Evolutionary conservation across 129 eudicot genomes (phyloP).

Genomic region (Centella asiatica): DNA sequence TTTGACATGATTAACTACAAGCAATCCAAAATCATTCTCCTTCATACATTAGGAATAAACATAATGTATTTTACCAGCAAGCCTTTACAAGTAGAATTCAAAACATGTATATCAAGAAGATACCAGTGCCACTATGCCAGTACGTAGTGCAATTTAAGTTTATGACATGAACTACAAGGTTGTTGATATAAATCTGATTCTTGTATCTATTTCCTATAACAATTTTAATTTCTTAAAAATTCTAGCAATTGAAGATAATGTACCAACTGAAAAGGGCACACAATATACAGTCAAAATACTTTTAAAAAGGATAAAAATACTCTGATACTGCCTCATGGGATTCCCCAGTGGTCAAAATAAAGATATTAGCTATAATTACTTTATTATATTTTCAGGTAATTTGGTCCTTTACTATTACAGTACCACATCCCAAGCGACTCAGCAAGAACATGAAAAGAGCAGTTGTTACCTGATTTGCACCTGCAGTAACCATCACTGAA

Average conservation of each 20-base stretch:
- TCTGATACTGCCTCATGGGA: too few relatives aligned
- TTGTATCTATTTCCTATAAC: neutral
- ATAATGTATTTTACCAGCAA: neutral
- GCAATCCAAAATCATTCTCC: neutral
- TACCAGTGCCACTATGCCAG: neutral
- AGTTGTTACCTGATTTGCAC: conserved; percentile 90
- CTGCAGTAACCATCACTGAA: conserved; percentile 97
- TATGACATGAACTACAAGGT: neutral
- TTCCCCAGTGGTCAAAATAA: too few relatives aligned
- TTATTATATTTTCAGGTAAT: neutral
- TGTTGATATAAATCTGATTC: neutral
- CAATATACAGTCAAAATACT: neutral
- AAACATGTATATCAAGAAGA: neutral
- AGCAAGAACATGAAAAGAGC: conserved; percentile 13
- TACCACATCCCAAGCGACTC: neutral
- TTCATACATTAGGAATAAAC: neutral
- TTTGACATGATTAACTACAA: neutral
- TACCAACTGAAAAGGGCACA: neutral
- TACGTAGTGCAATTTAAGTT: too few relatives aligned
- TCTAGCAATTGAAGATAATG: neutral
- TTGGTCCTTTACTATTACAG: neutral
- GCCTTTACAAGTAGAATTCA: neutral
- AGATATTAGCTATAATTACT: neutral
- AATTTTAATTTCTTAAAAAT: neutral
- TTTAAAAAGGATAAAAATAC: neutral